Conservation (phyloP, 805 yeast species). For the Saturnispora ahearnii region DNA sequence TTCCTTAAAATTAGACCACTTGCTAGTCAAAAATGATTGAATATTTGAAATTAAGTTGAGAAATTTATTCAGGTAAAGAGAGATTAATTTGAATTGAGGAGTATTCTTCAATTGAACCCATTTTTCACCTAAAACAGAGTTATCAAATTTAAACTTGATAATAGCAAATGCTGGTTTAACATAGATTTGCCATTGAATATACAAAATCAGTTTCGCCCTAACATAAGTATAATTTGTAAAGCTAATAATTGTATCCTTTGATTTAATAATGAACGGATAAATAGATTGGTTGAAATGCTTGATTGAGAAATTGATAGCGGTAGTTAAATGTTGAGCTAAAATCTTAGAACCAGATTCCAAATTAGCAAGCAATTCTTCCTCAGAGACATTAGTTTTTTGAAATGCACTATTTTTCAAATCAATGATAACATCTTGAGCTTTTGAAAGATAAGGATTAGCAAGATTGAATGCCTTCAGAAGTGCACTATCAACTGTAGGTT, state of each 20-base stretch:
- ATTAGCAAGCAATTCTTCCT: constrained; percentile 4
- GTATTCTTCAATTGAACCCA: constrained; percentile 12
- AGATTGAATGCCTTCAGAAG: neutral
- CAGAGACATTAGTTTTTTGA: constrained; percentile 5
- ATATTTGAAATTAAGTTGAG: constrained; percentile 7
- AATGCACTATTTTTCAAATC: constrained; percentile 2
- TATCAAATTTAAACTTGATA: constrained; percentile 10
- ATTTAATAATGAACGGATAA: constrained; percentile 12
- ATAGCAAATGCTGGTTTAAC: constrained; percentile 16
- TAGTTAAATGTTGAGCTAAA: neutral
- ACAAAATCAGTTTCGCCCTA: constrained; percentile 10
- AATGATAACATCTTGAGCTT: neutral
- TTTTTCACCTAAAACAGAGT: constrained; percentile 18
- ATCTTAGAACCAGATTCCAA: constrained; percentile 7
- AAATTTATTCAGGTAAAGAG: constrained; percentile 4
- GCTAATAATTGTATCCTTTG: constrained; percentile 1
- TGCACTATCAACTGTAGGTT: constrained; percentile 5
- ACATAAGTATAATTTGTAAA: constrained; percentile 7
- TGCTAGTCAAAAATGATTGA: constrained; percentile 10
- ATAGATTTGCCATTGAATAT: constrained; percentile 18
- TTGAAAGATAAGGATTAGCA: neutral
- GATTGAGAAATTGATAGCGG: constrained; percentile 1
- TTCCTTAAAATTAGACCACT: constrained; percentile 13
- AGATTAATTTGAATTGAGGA: constrained; percentile 5
- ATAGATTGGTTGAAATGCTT: constrained; percentile 4